Evolutionary conservation across 192 early-diverging fungal genomes (phyloP), one percentile per base, ranked within the genome.

Genomic region (Linnemannia hyalina): DNA sequence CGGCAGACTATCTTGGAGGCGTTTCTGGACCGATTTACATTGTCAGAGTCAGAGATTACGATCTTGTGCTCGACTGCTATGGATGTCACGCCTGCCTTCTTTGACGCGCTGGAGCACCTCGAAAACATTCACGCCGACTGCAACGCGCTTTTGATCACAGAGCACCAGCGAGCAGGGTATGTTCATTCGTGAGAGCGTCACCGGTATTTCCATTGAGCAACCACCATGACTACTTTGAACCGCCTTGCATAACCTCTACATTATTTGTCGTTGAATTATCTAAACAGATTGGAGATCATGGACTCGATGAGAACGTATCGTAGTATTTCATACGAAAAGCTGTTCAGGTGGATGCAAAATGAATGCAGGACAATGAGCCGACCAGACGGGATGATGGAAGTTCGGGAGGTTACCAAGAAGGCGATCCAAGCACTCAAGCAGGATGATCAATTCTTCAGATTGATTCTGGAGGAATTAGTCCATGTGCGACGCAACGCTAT

Each of bases 161-260:
- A 94, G 29, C 90, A 96, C 55, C 95, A 97, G 81, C 89, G 91
- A 68, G 93, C 95, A 73, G 96, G 96, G 94, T 94, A 93, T 44
- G 77, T 60, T 1, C 18, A 49, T 20, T 32, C 15, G 42, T 63
- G 9, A 15, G 6, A 32, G 26, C 29, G 11, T 13, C 26, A n/a
- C 10, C 26, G 4, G 11, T 9, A 35, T 0, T 0, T 52, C 49
- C 16, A 26, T 18, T 32, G 22, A 60, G 20, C 32, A 47, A 9
- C 11, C 2, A 26, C 44, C 11, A 23, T 20, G 6, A 42, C 36
- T n/a, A 22, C 11, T 29, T 36, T 18, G 57, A 5, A 26, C 10
- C 13, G 3, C 20, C 5, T 9, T 13, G 9, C 6, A 13, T 49
- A 8, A 22, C 57, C 54, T 40, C 18, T 20, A 1, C 52, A 20